Percentiles rank a stretch among this genome's conserved stretches.
These are phyloP conservation scores for Linnemannia schmuckeri DNA, from an alignment of 192 early-diverging fungal genomes.

Conservation along the genomic window DNA sequence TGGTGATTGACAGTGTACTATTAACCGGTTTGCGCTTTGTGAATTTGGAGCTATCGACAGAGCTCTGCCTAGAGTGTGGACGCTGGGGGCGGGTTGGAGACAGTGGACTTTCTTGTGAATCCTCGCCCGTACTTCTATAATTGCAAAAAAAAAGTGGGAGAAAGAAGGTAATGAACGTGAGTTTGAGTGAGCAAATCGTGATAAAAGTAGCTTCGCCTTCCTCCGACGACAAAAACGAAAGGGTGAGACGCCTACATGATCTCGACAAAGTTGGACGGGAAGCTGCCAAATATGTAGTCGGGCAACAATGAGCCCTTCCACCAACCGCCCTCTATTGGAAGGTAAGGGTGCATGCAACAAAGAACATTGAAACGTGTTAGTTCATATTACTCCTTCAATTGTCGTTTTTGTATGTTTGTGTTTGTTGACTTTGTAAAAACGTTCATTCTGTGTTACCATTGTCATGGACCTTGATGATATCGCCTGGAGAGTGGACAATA, in stretches of 20 bases:
- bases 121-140: background rate
- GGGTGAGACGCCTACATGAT: slow-evolving; percentile 18
- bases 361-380: background rate
- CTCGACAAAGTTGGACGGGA: slow-evolving; percentile 54
- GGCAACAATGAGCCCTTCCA: slow-evolving; percentile 46
- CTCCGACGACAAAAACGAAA: background rate
- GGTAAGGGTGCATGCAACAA: background rate
- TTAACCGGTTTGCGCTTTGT: slow-evolving; percentile 38
- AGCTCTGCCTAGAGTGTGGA: slow-evolving; percentile 26
- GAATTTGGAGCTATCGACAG: slow-evolving; percentile 37
- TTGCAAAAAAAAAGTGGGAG: background rate
- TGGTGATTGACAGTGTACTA: background rate
- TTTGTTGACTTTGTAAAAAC: background rate
- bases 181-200: background rate
- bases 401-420: background rate
- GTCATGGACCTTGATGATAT: slow-evolving; percentile 53
- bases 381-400: background rate
- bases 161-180: background rate
- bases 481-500: slow-evolving; percentile 16
- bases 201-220: background rate
- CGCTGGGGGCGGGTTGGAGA: slow-evolving; percentile 13
- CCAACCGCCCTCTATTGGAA: slow-evolving; percentile 45
- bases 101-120: background rate
- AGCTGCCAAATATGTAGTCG: slow-evolving; percentile 22
- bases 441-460: slow-evolving; percentile 30